phyloP scores from a whole-genome alignment of 257 asterid genomes.

The Scutellaria galericulata region DNA sequence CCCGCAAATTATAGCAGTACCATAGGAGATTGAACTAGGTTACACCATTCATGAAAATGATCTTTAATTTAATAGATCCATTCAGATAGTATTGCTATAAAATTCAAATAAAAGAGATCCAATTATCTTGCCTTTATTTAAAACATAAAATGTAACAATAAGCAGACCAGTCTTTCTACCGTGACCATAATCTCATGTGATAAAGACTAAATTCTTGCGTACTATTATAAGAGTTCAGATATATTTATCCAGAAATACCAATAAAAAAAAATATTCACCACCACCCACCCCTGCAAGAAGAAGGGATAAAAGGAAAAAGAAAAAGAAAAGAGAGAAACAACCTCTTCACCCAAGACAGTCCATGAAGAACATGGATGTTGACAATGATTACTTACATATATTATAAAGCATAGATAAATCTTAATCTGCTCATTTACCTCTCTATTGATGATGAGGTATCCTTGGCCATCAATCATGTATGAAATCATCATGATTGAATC shows the following conservation, averaged over 20 bases:
- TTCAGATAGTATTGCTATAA: slow-evolving; percentile 16
- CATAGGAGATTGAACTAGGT: background rate
- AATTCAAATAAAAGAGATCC: slow-evolving; percentile 16
- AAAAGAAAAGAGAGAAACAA: slow-evolving; percentile 1
- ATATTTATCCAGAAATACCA: slow-evolving; percentile 1
- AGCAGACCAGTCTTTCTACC: slow-evolving; percentile 7
- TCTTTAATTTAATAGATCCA: slow-evolving; percentile 16
- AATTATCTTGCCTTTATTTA: slow-evolving; percentile 6
- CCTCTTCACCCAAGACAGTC: slow-evolving; percentile 21
- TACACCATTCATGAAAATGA: slow-evolving; percentile 4
- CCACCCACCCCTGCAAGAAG: background rate
- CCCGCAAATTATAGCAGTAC: slow-evolving; percentile 21
- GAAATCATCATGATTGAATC: slow-evolving; percentile 98
- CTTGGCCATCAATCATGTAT: slow-evolving; percentile 98
- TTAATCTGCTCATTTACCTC: slow-evolving; percentile 58
- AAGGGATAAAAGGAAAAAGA: background rate
- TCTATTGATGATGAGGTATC: slow-evolving; percentile 89
- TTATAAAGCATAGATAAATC: slow-evolving; percentile 24
- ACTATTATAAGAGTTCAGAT: background rate
- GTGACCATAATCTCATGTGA: slow-evolving; percentile 19
- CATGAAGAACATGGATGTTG: slow-evolving; percentile 27
- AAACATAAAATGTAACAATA: slow-evolving; percentile 2
- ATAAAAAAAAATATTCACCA: background rate
- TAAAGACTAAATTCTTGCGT: slow-evolving; percentile 21
- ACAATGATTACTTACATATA: background rate